These are phyloP conservation scores for Gastrodia elata DNA, from an alignment of 106 monocot genomes.

Conservation along the genomic window DNA sequence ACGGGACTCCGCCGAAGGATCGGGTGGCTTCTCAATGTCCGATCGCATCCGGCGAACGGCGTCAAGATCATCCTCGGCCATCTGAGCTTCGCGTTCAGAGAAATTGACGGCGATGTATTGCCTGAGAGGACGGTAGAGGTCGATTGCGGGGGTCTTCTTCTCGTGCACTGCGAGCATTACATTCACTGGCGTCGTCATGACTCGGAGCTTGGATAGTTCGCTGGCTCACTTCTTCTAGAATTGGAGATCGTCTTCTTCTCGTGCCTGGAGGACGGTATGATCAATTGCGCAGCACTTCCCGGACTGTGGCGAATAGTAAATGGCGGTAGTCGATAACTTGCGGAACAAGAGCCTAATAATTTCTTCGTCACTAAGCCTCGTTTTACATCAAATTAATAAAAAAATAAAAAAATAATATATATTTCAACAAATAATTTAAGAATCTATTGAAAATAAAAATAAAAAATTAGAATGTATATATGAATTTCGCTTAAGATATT, in stretches of 20 bases:
- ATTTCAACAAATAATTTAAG: too few relatives aligned
- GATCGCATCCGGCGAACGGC: constrained; percentile 38
- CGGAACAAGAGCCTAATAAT: too few relatives aligned
- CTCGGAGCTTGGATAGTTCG: not conserved
- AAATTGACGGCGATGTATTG: constrained; percentile 43
- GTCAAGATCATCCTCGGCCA: constrained; percentile 47
- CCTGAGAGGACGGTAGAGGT: constrained; percentile 47
- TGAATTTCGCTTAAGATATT: too few relatives aligned
- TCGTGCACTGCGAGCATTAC: constrained; percentile 63
- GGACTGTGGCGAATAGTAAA: too few relatives aligned
- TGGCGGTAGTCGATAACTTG: too few relatives aligned
- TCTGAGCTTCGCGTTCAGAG: constrained; percentile 68
- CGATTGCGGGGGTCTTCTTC: constrained; percentile 46
- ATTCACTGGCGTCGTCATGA: constrained; percentile 12
- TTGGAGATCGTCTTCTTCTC: not conserved
- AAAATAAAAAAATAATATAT: too few relatives aligned
- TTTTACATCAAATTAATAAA: too few relatives aligned
- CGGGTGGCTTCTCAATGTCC: constrained; percentile 24
- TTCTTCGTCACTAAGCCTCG: too few relatives aligned
- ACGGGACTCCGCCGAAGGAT: constrained; percentile 31
- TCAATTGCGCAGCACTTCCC: too few relatives aligned
- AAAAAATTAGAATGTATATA: too few relatives aligned
- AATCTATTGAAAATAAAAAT: too few relatives aligned
- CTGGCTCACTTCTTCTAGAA: not conserved
- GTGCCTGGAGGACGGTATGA: too few relatives aligned